A percentile compares a stretch with the other conserved stretches of the same genome.
These are phyloP conservation scores for Paraphoma chrysanthemicola DNA, from an alignment of 2,329 filamentous ascomycete species.

Conservation along the genomic window DNA sequence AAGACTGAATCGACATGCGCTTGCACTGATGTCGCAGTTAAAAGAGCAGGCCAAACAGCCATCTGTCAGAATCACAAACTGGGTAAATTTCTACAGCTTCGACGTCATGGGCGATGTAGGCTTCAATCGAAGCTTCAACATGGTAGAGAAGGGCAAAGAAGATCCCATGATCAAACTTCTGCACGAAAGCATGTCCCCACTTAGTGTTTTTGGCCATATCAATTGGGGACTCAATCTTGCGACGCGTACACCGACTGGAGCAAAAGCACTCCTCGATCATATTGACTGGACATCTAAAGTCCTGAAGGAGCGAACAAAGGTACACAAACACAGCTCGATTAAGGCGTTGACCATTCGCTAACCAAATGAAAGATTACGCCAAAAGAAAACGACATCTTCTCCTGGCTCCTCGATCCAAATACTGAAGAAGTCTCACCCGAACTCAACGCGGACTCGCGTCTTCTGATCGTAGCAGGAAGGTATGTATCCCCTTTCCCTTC, in stretches of 20 bases:
- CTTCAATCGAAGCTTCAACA: slow-evolving; percentile 51
- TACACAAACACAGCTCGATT: slow-evolving; percentile 2
- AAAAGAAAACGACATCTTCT: slow-evolving; percentile 37
- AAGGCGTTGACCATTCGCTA: neutral
- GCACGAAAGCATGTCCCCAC: slow-evolving; percentile 30
- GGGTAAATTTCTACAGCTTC: slow-evolving; percentile 53
- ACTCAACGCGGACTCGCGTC: slow-evolving; percentile 34
- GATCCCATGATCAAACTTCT: slow-evolving; percentile 33
- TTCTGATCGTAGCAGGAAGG: slow-evolving; percentile 42
- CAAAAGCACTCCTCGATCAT: slow-evolving; percentile 29
- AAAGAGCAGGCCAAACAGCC: slow-evolving; percentile 24
- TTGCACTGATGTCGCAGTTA: slow-evolving; percentile 31
- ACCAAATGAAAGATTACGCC: slow-evolving; percentile 23
- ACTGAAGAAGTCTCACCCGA: slow-evolving; percentile 26
- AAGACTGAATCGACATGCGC: slow-evolving; percentile 38
- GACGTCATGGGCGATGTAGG: slow-evolving; percentile 59
- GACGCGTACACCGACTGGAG: slow-evolving; percentile 21
- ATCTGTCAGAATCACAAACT: slow-evolving; percentile 36
- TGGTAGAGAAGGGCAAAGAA: slow-evolving; percentile 41
- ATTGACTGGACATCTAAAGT: slow-evolving; percentile 33
- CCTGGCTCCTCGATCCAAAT: slow-evolving; percentile 29
- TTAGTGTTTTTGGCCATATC: slow-evolving; percentile 30
- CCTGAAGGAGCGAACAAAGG: slow-evolving; percentile 35
- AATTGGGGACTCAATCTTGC: slow-evolving; percentile 28
- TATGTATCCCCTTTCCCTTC: slow-evolving; percentile 8